phyloP scores from a whole-genome alignment of 257 asterid genomes.

The Solanum pinnatisectum region DNA sequence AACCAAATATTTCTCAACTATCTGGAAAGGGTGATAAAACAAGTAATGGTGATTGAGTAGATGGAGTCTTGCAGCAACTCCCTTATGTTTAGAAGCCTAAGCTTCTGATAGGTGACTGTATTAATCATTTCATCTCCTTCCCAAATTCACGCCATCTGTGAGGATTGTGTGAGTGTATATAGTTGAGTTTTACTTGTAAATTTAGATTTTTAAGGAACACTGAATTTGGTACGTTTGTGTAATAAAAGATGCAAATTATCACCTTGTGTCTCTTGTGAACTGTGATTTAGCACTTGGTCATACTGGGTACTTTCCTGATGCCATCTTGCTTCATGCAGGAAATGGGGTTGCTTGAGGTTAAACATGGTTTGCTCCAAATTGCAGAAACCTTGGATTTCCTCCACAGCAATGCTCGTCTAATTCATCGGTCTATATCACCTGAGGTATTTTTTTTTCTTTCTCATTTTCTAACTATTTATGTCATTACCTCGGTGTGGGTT shows the following conservation, averaged over 20 bases:
- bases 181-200: background rate
- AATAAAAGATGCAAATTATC: background rate
- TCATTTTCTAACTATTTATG: background rate
- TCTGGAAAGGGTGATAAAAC: background rate
- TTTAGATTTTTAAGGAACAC: background rate
- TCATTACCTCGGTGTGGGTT: background rate
- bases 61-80: background rate
- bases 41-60: background rate
- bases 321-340: constrained; percentile 40
- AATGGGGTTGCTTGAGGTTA: constrained; percentile 94
- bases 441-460: constrained; percentile 41
- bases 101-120: background rate
- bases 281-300: background rate
- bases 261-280: background rate
- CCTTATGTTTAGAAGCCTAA: background rate
- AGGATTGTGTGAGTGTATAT: background rate
- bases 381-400: constrained; percentile 96
- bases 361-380: constrained; percentile 93
- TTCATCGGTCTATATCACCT: constrained; percentile 87
- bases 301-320: background rate
- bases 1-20: background rate
- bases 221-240: background rate
- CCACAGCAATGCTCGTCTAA: constrained; percentile 86
- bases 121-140: background rate
- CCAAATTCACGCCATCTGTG: background rate